phyloP scores from a whole-genome alignment of 805 yeast species.

The Tetrapisispora taiwanensis region DNA sequence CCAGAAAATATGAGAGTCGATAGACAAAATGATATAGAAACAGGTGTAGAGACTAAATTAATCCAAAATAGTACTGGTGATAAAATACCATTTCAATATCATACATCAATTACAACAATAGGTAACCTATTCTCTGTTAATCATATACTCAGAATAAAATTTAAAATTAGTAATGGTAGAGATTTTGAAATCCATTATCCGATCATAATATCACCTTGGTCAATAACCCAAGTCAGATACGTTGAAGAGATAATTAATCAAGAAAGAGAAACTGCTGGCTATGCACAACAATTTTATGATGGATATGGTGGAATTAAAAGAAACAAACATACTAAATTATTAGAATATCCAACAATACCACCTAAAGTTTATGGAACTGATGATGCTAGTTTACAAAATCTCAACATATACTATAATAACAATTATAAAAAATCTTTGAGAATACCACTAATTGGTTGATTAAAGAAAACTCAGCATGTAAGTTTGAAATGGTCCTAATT shows the following conservation, averaged over 20 bases:
- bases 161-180: slow-evolving; percentile 40
- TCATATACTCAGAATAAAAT: slow-evolving; percentile 41
- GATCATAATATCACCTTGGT: slow-evolving; percentile 45
- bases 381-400: slow-evolving; percentile 10
- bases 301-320: slow-evolving; percentile 30
- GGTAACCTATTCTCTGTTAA: slow-evolving; percentile 39
- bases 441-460: slow-evolving; percentile 18
- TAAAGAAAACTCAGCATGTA: background rate
- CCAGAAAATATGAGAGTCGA: slow-evolving; percentile 4
- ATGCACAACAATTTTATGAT: slow-evolving; percentile 27
- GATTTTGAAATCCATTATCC: slow-evolving; percentile 43
- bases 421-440: slow-evolving; percentile 4
- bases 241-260: slow-evolving; percentile 43
- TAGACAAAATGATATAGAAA: background rate
- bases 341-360: slow-evolving; percentile 32
- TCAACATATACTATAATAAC: background rate
- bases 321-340: slow-evolving; percentile 16
- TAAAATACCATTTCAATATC: slow-evolving; percentile 31
- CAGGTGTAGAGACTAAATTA: slow-evolving; percentile 14
- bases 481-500: background rate
- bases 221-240: slow-evolving; percentile 37
- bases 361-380: slow-evolving; percentile 23
- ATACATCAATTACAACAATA: slow-evolving; percentile 38
- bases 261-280: slow-evolving; percentile 40
- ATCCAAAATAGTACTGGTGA: slow-evolving; percentile 24